Conservation (phyloP, 345 rosid species). For the Citrus australasica region DNA sequence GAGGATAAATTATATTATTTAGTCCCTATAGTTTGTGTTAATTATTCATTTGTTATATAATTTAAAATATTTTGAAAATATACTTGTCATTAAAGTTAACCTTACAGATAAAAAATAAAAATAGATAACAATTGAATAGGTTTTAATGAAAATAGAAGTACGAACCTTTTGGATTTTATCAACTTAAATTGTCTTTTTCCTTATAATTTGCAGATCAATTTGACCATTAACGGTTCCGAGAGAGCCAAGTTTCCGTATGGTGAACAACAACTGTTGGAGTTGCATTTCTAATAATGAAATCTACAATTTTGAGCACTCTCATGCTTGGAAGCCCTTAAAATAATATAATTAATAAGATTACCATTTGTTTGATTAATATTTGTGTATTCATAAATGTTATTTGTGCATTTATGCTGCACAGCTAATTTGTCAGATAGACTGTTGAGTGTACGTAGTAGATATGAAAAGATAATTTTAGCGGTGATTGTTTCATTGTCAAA, state of each 20-base stretch:
- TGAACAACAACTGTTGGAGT: slow-evolving; percentile 9
- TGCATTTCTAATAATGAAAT: slow-evolving; percentile 22
- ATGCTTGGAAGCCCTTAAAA: slow-evolving; percentile 36
- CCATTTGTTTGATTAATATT: not conserved
- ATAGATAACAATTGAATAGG: no score
- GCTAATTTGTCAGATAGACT: no score
- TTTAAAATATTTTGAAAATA: not conserved
- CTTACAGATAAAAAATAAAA: no score
- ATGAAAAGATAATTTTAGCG: no score
- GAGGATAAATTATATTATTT: no score
- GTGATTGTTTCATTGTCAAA: no score
- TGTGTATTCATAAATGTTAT: not conserved
- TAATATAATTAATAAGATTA: not conserved
- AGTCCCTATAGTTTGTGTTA: no score
- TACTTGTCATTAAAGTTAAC: no score
- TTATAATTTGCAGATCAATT: slow-evolving; percentile 50
- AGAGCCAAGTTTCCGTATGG: slow-evolving; percentile 58
- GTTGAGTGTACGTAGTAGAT: no score
- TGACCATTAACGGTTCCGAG: slow-evolving; percentile 68
- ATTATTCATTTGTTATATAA: not conserved
- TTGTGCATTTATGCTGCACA: not conserved
- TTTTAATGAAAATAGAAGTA: not conserved
- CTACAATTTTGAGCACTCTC: slow-evolving; percentile 37
- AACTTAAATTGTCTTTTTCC: no score
- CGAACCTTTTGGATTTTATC: no score